Evolutionary conservation across 768 basidiomycete species (phyloP).

Genomic region (Artomyces pyxidatus): DNA sequence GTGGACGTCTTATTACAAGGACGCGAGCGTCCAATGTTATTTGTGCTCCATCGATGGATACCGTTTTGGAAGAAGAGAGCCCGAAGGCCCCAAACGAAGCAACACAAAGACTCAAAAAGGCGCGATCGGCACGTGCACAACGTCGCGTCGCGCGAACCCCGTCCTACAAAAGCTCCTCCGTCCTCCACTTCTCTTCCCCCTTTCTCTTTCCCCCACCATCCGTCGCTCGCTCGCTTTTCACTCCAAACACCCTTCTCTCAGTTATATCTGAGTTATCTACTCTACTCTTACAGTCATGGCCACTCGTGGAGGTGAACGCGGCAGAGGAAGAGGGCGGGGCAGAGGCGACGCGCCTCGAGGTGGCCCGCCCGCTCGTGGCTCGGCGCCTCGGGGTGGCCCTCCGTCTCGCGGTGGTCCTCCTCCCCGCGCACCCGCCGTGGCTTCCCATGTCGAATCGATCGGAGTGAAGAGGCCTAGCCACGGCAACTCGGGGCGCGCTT

Average conservation of each 20-base stretch:
- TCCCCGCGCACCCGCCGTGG: constrained; percentile 23
- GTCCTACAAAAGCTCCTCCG: not conserved
- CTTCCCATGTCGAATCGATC: constrained; percentile 38
- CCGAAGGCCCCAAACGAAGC: not conserved
- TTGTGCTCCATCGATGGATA: too few relatives aligned
- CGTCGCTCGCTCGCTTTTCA: not conserved
- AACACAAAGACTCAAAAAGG: not conserved
- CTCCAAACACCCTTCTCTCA: not conserved
- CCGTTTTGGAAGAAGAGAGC: too few relatives aligned
- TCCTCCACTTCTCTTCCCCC: not conserved
- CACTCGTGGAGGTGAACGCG: not conserved
- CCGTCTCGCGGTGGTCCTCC: constrained; percentile 24
- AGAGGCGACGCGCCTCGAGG: constrained; percentile 14
- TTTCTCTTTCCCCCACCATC: not conserved
- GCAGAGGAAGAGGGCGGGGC: constrained; percentile 3
- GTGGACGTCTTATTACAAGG: too few relatives aligned
- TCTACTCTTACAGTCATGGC: not conserved
- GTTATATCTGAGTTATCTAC: not conserved
- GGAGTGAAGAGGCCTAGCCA: constrained; percentile 65
- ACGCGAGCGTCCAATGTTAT: too few relatives aligned
- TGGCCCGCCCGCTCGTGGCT: constrained; percentile 12
- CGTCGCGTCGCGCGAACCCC: not conserved
- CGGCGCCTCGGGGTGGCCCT: constrained; percentile 20
- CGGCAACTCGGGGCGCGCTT: constrained; percentile 44
- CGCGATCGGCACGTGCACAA: not conserved